Evolutionary conservation across 371 early-diverging fungal genomes (phyloP), one percentile per base, ranked within the genome.

Genomic region (Rhizopus arrhizus): DNA sequence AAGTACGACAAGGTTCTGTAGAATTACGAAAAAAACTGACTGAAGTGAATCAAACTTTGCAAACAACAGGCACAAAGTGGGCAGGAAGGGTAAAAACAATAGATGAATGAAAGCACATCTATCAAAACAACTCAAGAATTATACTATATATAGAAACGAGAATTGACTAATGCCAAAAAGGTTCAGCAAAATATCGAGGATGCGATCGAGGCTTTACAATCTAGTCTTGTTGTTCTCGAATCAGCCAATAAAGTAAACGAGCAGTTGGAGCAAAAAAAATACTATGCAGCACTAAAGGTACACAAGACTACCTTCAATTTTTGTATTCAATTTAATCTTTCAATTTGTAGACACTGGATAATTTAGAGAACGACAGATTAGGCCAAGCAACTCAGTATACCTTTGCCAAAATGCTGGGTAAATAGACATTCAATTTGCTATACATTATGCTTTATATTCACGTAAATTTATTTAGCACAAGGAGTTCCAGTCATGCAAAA

Each of bases 201-300:
- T 28, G 92, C 95, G 3, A 85, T 89, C 55, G 93, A 94, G 57
- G 80, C 88, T 0, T 66, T 97, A n/a, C 86, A 91, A 54, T 85
- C 85, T 31, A 94, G 97, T 69, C 73, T 94, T 47, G 82, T 88
- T 53, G 91, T 98, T 4, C 77, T 98, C 35, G 94, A 96, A 65
- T 83, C 94, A 56, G 92, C 91, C 15, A 91, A 94, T 69, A 85
- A 86, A 55, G 92, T 95, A 38, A 89, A 90, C 64, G 75, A 82
- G 34, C 89, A 90, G 62, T 81, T 97, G n/a, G 89, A 88, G 29
- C 73, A 85, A 28, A 83, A 84, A 53, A 94, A 91, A 70, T 96
- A 95, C 72, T 96, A 95, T 77, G 83, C 93, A 13, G 95, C 97
- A 3, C 82, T 98, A 22, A 88, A 91, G 69, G 93, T 88, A 77